These are phyloP conservation scores for Paecilomyces niveus DNA, from an alignment of 2,329 filamentous ascomycete species.

Conservation along the genomic window DNA sequence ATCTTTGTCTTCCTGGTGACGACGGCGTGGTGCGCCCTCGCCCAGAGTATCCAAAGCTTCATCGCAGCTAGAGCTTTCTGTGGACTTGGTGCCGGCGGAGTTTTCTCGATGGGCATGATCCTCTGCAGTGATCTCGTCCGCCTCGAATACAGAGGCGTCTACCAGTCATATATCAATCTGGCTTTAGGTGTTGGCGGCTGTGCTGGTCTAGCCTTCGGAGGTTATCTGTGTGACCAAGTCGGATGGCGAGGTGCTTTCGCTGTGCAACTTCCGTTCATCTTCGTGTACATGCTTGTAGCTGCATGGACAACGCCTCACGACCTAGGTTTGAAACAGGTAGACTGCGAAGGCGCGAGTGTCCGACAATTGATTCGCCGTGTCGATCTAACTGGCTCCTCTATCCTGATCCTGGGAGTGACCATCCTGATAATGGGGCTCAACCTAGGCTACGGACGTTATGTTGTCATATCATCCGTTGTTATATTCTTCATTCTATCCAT, in stretches of 20 bases:
- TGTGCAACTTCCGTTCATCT: constrained; percentile 44
- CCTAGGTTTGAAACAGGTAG: constrained; percentile 40
- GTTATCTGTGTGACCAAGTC: constrained; percentile 31
- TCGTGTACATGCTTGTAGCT: constrained; percentile 37
- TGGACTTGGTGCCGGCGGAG: constrained; percentile 65
- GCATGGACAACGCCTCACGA: constrained; percentile 37
- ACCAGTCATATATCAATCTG: constrained; percentile 37
- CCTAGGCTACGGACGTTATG: constrained; percentile 44
- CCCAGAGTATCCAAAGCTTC: constrained; percentile 62
- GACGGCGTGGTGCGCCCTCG: constrained; percentile 64
- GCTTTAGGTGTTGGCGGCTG: constrained; percentile 30
- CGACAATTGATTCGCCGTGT: constrained; percentile 41
- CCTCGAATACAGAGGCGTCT: constrained; percentile 51
- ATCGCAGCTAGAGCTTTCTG: constrained; percentile 64
- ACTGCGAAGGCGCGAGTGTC: constrained; percentile 33
- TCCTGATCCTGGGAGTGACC: constrained; percentile 41
- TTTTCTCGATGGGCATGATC: constrained; percentile 60
- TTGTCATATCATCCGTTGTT: constrained; percentile 42
- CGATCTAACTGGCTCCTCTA: constrained; percentile 43
- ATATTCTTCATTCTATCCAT: constrained; percentile 32
- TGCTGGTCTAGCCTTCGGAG: constrained; percentile 32
- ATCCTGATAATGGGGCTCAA: constrained; percentile 46
- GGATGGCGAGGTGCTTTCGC: constrained; percentile 39
- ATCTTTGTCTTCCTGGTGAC: constrained; percentile 57
- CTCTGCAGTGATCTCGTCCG: constrained; percentile 61